phyloP scores from a whole-genome alignment of 345 rosid genomes.

The Pugionium dolabratum region DNA sequence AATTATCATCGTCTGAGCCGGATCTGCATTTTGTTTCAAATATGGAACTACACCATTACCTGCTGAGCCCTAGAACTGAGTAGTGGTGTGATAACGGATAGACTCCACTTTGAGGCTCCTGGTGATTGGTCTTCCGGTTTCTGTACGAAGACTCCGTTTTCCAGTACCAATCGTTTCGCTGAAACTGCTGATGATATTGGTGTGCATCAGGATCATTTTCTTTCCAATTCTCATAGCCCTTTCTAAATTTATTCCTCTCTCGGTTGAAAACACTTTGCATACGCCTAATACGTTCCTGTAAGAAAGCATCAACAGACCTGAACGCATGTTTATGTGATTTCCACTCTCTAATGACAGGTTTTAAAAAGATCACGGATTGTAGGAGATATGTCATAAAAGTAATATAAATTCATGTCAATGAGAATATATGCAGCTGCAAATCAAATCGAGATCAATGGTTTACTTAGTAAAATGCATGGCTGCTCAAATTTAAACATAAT shows the following conservation, averaged over 20 bases:
- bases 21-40: background rate
- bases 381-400: background rate
- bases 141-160: constrained; percentile 66
- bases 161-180: constrained; percentile 99
- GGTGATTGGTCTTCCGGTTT: constrained; percentile 60
- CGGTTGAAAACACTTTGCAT: constrained; percentile 98
- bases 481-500: background rate
- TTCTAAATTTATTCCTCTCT: constrained; percentile 71
- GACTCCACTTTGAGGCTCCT: constrained; percentile 55
- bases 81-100: constrained; percentile 88
- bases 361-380: background rate
- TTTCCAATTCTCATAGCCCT: constrained; percentile 80
- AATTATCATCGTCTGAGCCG: background rate
- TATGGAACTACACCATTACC: constrained; percentile 47
- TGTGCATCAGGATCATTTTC: constrained; percentile 64
- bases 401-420: background rate
- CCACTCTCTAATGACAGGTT: background rate
- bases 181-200: constrained; percentile 76
- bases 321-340: constrained; percentile 18
- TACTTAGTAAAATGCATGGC: background rate
- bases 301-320: constrained; percentile 21
- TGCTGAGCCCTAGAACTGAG: constrained; percentile 83
- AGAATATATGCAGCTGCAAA: too few relatives aligned
- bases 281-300: constrained; percentile 90
- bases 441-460: too few relatives aligned